Evolutionary conservation across 306 rosid genomes (phyloP).

Genomic region (Lathyrus sativus): DNA sequence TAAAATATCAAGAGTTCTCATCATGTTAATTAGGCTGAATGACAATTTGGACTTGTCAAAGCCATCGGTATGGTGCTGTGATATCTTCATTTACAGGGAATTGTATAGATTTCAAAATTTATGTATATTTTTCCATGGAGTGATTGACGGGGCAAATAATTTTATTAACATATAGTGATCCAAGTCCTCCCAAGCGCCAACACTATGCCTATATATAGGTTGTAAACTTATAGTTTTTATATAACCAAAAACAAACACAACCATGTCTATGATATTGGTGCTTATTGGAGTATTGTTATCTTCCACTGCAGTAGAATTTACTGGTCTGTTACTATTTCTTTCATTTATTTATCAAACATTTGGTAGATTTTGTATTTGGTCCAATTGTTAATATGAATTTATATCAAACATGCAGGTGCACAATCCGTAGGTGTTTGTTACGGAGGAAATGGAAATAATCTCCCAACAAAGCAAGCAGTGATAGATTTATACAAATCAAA

Average conservation of each 20-base stretch:
- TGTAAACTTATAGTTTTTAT: background rate
- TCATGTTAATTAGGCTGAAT: no score
- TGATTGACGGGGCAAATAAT: conserved; percentile 36
- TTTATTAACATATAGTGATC: conserved; percentile 15
- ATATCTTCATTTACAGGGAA: background rate
- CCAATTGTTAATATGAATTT: background rate
- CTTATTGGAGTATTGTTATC: conserved; percentile 36
- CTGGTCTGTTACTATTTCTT: background rate
- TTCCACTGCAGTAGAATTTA: conserved; percentile 4
- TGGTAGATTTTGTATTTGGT: background rate
- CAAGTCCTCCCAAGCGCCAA: background rate
- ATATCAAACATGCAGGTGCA: conserved; percentile 45
- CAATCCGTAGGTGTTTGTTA: conserved; percentile 62
- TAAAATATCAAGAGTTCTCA: no score
- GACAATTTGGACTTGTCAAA: background rate
- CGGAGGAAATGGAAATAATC: conserved; percentile 49
- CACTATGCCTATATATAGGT: no score
- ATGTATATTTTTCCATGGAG: conserved; percentile 9
- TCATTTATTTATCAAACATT: background rate
- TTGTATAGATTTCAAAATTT: conserved; percentile 8
- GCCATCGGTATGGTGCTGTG: conserved; percentile 4
- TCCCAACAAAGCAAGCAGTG: conserved; percentile 49
- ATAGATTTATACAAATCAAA: conserved; percentile 49
- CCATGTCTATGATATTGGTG: conserved; percentile 33
- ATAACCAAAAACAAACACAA: background rate